Evolutionary conservation across 192 early-diverging fungal genomes (phyloP).

Genomic region (Kappamyces sp.): DNA sequence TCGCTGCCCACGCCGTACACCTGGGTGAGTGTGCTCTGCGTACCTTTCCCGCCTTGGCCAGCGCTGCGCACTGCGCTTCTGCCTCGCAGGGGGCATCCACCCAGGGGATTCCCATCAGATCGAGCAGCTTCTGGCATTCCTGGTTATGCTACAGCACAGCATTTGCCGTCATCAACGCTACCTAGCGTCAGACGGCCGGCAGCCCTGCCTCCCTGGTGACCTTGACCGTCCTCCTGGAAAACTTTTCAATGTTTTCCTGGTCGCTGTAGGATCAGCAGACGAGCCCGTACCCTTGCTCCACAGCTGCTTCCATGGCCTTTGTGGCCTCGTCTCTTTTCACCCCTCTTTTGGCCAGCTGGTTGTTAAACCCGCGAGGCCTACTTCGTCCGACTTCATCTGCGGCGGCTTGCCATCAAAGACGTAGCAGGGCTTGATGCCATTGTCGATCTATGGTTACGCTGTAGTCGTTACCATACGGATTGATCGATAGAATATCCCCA

Average conservation of each 20-base stretch:
- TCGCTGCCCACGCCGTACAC: conserved; percentile 94
- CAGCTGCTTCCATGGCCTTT: conserved; percentile 36
- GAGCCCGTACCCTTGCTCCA: conserved; percentile 34
- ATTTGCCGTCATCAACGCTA: too few species aligned
- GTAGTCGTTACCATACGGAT: conserved; percentile 70
- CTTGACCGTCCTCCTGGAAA: conserved; percentile 78
- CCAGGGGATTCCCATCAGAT: conserved; percentile 88
- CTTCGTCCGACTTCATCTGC: conserved; percentile 82
- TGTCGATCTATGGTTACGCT: conserved; percentile 42
- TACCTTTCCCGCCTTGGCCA: conserved; percentile 79
- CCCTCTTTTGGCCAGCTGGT: conserved; percentile 43
- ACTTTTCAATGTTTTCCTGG: conserved; percentile 77
- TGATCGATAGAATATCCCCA: conserved; percentile 95
- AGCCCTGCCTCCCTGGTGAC: conserved; percentile 66
- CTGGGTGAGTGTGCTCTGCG: conserved; percentile 9
- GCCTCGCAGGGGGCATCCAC: conserved; percentile 93
- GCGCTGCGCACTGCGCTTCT: conserved; percentile 93
- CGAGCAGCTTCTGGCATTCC: conserved; percentile 82
- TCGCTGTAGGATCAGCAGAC: conserved; percentile 39
- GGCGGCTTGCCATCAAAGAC: conserved; percentile 99
- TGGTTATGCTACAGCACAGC: conserved; percentile 60
- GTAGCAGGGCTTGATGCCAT: conserved; percentile 92
- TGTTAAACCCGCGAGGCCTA: conserved; percentile 24
- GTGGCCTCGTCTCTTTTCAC: conserved; percentile 43
- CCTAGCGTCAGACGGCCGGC: too few species aligned